A percentile compares a stretch with the other conserved stretches of the same genome.
These are phyloP conservation scores for Eutrema yunnanense DNA, from an alignment of 345 rosid genomes.

Conservation along the genomic window DNA sequence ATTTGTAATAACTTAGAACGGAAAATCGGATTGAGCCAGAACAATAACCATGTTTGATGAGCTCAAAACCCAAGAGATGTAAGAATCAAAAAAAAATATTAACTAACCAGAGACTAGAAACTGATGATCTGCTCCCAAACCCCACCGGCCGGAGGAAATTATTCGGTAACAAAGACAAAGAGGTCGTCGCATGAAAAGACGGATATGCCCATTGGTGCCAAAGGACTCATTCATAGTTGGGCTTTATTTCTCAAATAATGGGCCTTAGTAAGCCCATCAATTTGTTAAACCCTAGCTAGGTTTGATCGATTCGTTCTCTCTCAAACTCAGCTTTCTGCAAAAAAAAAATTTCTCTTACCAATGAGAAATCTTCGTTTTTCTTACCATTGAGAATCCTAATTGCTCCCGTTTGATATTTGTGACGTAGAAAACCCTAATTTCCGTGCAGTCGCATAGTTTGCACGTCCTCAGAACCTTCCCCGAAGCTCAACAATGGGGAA, in stretches of 20 bases:
- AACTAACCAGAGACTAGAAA: slow-evolving; percentile 22
- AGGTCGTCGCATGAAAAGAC: neutral
- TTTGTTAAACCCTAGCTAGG: slow-evolving; percentile 25
- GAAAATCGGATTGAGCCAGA: neutral
- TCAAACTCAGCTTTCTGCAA: neutral
- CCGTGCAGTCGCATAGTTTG: neutral
- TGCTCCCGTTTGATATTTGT: neutral
- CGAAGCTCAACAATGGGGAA: slow-evolving; percentile 46
- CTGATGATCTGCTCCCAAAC: slow-evolving; percentile 23
- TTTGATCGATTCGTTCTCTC: neutral
- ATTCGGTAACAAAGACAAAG: neutral
- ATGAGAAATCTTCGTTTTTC: neutral
- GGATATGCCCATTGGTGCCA: neutral
- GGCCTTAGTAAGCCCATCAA: slow-evolving; percentile 2
- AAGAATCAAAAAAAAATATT: neutral
- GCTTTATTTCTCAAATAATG: neutral
- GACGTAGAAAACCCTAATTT: neutral
- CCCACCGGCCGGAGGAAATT: slow-evolving; percentile 16
- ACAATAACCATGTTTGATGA: neutral
- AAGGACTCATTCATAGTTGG: neutral
- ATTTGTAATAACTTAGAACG: neutral
- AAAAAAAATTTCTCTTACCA: neutral
- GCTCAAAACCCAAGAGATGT: neutral
- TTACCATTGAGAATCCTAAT: neutral
- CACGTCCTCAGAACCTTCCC: neutral